Base-by-base conservation (phyloP, 2,329 filamentous ascomycete species). In the Ceratocystis harringtonii region DNA sequence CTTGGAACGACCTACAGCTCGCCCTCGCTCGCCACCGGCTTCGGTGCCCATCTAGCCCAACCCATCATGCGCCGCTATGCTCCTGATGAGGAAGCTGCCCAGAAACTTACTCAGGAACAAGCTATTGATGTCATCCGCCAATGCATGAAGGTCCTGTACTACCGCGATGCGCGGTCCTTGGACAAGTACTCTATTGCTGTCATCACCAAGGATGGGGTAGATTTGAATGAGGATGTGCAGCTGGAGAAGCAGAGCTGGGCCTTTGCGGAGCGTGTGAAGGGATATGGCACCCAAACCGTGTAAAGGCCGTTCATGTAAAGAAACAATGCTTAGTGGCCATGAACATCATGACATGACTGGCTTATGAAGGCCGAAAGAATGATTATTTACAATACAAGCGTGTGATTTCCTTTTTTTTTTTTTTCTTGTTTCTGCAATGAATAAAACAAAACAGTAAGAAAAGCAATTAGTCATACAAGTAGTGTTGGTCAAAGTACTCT, bases 131-230 rank as follows among this genome's bases (percentile, higher is more conserved):
- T 90, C 50, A 78, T 99, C 73, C 88, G 88, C 79, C 89, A 96
- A 78, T 96, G 91, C 77, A 92, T 99, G 89, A 97, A 97, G 83
- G 92, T 97, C 64, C 81, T 99, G 68, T 99, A 89, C 80, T 99
- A 99, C 81, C 84, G 94, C 72, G 94, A 99, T 77, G 94, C 94
- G 57, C 86, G 94, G 76, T 95, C 89, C 78, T 78, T 94, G 77
- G 91, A 96, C 77, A 82, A 83, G 70, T 99, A 96, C 79, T 94
- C 89, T 69, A 86, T 97, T 74, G 92, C 92, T 22, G 82, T 97
- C 65, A 82, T 99, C 66, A 94, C 89, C 65, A 88, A 90, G 77
- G 89, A 90, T 61, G 90, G 89, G n/a, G 85, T 97, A 67, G 88
- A 95, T 65, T 75, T 96, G 70, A 87, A 86, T 75, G 85, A 95